Percentiles rank a stretch among this genome's conserved stretches.
Evolutionary conservation across 306 rosid genomes (phyloP).

Genomic region (Delonix regia): DNA sequence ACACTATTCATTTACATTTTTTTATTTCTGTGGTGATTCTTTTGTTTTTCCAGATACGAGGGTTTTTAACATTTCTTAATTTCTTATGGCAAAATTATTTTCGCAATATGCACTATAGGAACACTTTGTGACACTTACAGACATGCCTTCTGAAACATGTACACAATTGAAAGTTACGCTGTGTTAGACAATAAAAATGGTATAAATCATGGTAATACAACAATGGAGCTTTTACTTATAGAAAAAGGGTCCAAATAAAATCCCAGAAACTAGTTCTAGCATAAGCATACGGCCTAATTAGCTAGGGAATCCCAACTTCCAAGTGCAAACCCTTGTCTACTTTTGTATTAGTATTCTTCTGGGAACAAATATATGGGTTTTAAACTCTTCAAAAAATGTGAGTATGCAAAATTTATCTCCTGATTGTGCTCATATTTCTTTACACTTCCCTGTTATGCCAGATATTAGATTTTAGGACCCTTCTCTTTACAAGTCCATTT

Average conservation of each 20-base stretch:
- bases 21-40: slow-evolving; percentile 7
- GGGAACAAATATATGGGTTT: neutral
- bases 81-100: slow-evolving; percentile 4
- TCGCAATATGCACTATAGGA: slow-evolving; percentile 21
- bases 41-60: neutral
- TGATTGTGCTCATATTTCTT: slow-evolving; percentile 14
- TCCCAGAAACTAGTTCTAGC: neutral
- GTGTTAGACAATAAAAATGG: neutral
- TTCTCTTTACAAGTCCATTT: neutral
- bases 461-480: slow-evolving; percentile 7
- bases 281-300: too few relatives aligned
- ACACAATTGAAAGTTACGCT: neutral
- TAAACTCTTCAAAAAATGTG: slow-evolving; percentile 14
- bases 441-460: neutral
- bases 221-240: neutral
- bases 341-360: neutral
- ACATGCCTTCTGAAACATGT: neutral
- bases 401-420: neutral
- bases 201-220: neutral
- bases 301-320: neutral
- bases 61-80: neutral
- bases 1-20: slow-evolving; percentile 1
- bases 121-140: neutral
- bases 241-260: neutral
- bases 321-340: neutral